Base-by-base conservation (phyloP, 1,284 basidiomycete species). In the Xerocomus nothofagi region DNA sequence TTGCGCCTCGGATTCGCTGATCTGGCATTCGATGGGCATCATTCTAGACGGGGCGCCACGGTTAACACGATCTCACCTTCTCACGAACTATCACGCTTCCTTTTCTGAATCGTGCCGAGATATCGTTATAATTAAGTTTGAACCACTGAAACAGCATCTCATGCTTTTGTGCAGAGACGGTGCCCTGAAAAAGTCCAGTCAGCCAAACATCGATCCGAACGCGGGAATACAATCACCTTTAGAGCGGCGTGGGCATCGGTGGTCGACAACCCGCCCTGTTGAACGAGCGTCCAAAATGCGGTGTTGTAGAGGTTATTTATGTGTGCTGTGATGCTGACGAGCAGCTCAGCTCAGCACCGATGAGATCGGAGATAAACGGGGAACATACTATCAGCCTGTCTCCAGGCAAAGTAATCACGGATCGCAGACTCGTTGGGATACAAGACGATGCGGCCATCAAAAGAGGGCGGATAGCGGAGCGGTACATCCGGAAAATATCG, bases 251-350 rank as follows among this genome's bases (percentile, higher is more conserved):
- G 92, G 0, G 95, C 95, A 57, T 97, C 81, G 4, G 82, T 78
- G 1, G 88, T 85, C 0, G 83, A 86, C 63, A 87, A 73, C 0
- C 85, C 88, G 8, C 85, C 90, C 59, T 88, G 77, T 36, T 90
- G 83, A 0, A 98, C 84, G 9, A 99, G 77, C 0, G 94, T 89
- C 97, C 96, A 99, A 67, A 98, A 99, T 0, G 77, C 76, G 0
- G 97, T 98, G 63, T 99, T 99, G 75, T 99, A 96, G 20, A 99
- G 74, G 65, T 98, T 99, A 69, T 99, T 99, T 68, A 99, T 91
- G 67, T 99, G 97, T 0, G 97, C 94, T 97, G 62, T 26, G 52
- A 56, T 30, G 52, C 49, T 51, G 49, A 53, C 57, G 52, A 44
- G 36, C 49, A 57, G 51, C 57, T 26, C n/a, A 18, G 53, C 61